phyloP scores from a whole-genome alignment of 2,329 filamentous ascomycete species.

The Chaetomiaceae sp. region DNA sequence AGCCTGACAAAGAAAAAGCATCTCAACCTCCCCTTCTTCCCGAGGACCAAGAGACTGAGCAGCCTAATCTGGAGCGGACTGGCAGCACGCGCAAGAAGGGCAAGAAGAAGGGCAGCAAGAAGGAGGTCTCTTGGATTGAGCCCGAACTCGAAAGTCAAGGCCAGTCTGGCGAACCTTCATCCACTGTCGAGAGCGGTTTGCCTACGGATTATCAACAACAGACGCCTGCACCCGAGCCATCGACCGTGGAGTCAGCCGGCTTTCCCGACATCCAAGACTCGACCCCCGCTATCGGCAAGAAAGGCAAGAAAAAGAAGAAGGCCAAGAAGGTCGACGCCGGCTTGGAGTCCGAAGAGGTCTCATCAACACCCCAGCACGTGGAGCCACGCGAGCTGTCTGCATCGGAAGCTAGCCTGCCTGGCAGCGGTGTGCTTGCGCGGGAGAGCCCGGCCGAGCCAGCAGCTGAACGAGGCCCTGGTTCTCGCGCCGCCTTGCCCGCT shows the following conservation, averaged over 20 bases:
- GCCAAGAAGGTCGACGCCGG: slow-evolving; percentile 34
- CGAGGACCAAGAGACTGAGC: not conserved
- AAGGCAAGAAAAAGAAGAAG: slow-evolving; percentile 38
- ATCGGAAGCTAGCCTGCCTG: slow-evolving; percentile 2
- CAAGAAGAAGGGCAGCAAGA: slow-evolving; percentile 30
- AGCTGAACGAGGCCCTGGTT: not conserved
- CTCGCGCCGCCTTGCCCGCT: not conserved
- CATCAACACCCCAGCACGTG: too few species aligned
- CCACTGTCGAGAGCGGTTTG: not conserved
- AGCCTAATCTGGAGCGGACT: not conserved
- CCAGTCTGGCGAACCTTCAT: not conserved
- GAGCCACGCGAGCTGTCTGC: too few species aligned
- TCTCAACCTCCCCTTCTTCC: not conserved
- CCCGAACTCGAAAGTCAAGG: slow-evolving; percentile 10
- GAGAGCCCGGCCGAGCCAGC: not conserved
- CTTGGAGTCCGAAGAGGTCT: not conserved
- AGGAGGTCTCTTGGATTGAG: slow-evolving; percentile 25
- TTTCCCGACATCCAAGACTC: not conserved
- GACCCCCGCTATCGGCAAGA: slow-evolving; percentile 10
- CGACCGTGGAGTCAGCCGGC: not conserved
- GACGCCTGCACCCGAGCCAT: not conserved
- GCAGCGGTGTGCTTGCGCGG: slow-evolving; percentile 14
- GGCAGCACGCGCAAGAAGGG: slow-evolving; percentile 19
- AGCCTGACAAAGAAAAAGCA: not conserved
- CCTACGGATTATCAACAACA: not conserved